These are phyloP conservation scores for Diaporthe sp. DNA, from an alignment of 2,329 filamentous ascomycete species.

Conservation along the genomic window DNA sequence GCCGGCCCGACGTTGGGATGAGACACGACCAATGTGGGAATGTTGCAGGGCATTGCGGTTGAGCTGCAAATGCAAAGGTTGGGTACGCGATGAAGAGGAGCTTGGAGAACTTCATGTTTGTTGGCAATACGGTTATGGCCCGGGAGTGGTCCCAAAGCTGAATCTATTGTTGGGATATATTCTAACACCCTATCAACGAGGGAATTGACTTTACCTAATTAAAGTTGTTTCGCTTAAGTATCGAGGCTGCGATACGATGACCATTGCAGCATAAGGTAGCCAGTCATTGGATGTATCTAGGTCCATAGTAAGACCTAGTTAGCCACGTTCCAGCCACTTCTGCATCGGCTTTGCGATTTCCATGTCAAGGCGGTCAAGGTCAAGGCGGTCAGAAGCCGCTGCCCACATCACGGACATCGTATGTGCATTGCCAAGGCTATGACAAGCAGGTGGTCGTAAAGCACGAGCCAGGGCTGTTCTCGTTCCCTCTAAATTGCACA, in stretches of 20 bases:
- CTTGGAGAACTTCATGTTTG: background rate
- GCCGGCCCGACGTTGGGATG: background rate
- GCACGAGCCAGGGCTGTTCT: background rate
- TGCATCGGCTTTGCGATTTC: background rate
- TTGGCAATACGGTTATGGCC: background rate
- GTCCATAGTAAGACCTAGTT: background rate
- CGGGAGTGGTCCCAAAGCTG: background rate
- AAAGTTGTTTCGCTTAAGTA: background rate
- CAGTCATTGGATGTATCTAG: background rate
- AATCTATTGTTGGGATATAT: background rate
- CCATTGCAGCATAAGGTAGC: background rate
- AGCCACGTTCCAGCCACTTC: background rate
- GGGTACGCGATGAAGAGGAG: background rate
- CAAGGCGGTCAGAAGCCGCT: background rate
- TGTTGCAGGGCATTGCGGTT: background rate
- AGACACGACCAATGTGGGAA: background rate
- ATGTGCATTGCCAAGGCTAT: background rate
- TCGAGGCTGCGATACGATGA: slow-evolving; percentile 2
- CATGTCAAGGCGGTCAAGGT: background rate
- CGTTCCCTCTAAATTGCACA: background rate
- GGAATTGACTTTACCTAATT: background rate
- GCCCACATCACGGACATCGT: background rate
- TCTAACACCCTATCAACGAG: background rate
- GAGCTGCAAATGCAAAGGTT: background rate
- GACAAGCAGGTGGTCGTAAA: background rate